Evolutionary conservation across 2,329 filamentous ascomycete genomes (phyloP).

Genomic region (Alternaria viburni): DNA sequence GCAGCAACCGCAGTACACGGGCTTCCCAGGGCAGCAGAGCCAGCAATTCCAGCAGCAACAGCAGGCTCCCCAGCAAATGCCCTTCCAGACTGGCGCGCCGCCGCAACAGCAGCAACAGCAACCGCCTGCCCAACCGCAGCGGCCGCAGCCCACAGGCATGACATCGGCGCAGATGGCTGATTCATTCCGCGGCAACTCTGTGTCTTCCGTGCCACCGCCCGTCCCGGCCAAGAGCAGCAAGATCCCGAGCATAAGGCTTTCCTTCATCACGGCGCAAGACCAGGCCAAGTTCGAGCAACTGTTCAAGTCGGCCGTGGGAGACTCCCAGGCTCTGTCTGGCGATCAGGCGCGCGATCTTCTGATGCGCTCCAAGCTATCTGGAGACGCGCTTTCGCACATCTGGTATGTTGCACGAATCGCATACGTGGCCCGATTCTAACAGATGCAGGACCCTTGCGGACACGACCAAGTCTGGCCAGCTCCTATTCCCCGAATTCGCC

Average conservation of each 20-base stretch:
- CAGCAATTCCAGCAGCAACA: slow-evolving; percentile 58
- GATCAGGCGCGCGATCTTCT: slow-evolving; percentile 92
- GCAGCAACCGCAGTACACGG: slow-evolving; percentile 54
- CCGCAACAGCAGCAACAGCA: slow-evolving; percentile 68
- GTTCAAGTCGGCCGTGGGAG: slow-evolving; percentile 92
- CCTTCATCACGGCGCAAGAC: slow-evolving; percentile 93
- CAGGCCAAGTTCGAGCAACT: slow-evolving; percentile 97
- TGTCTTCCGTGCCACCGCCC: slow-evolving; percentile 59
- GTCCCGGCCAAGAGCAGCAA: slow-evolving; percentile 72
- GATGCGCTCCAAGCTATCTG: slow-evolving; percentile 84
- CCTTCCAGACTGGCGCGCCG: slow-evolving; percentile 51
- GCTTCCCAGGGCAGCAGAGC: slow-evolving; percentile 53
- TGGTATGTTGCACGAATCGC: slow-evolving; percentile 65
- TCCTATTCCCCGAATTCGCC: slow-evolving; percentile 97
- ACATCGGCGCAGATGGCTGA: slow-evolving; percentile 70
- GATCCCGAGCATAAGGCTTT: slow-evolving; percentile 92
- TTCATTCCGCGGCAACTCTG: slow-evolving; percentile 59
- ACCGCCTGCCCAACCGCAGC: slow-evolving; percentile 53
- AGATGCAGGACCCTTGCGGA: slow-evolving; percentile 80
- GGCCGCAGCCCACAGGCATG: slow-evolving; percentile 64
- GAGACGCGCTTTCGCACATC: slow-evolving; percentile 87
- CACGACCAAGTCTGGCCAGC: slow-evolving; percentile 92
- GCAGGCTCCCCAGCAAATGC: slow-evolving; percentile 58
- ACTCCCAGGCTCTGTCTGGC: slow-evolving; percentile 82
- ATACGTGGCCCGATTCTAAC: slow-evolving; percentile 20